These are phyloP conservation scores for Cytospora paraplurivora DNA, from an alignment of 2,329 filamentous ascomycete species.

Conservation along the genomic window DNA sequence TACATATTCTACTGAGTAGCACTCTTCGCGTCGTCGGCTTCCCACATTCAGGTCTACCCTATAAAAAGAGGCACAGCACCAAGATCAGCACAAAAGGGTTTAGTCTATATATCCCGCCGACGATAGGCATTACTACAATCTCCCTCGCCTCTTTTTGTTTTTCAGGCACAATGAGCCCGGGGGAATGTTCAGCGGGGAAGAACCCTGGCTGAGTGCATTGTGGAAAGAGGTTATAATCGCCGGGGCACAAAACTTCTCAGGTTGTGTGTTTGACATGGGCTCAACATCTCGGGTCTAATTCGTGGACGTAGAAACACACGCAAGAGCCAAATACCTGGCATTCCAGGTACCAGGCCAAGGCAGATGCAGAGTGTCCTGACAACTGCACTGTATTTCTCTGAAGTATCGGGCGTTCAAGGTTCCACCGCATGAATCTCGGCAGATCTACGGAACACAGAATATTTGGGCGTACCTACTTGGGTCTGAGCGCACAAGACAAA, in stretches of 20 bases:
- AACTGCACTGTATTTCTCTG: neutral
- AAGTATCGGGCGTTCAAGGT: slow-evolving; percentile 19
- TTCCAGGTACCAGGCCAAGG: neutral
- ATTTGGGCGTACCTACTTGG: neutral
- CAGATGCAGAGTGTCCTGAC: neutral
- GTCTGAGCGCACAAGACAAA: slow-evolving; percentile 12
- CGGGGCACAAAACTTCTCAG: neutral
- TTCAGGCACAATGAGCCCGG: slow-evolving; percentile 5
- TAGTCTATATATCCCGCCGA: slow-evolving; percentile 30
- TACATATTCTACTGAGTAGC: too few species aligned
- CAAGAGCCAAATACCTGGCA: neutral
- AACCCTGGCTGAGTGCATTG: too few species aligned
- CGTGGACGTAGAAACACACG: neutral
- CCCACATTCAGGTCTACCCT: slow-evolving; percentile 5
- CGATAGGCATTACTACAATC: slow-evolving; percentile 10
- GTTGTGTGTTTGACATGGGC: slow-evolving; percentile 2
- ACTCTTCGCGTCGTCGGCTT: slow-evolving; percentile 21
- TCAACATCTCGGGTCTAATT: neutral
- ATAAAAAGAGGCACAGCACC: slow-evolving; percentile 6
- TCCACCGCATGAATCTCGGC: slow-evolving; percentile 29
- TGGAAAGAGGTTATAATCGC: neutral
- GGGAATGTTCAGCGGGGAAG: neutral
- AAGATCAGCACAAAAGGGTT: slow-evolving; percentile 9
- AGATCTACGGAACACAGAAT: slow-evolving; percentile 14
- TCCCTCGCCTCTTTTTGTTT: neutral